These are phyloP conservation scores for Stereum hirsutum DNA, from an alignment of 1,284 basidiomycete genomes.

Conservation along the genomic window DNA sequence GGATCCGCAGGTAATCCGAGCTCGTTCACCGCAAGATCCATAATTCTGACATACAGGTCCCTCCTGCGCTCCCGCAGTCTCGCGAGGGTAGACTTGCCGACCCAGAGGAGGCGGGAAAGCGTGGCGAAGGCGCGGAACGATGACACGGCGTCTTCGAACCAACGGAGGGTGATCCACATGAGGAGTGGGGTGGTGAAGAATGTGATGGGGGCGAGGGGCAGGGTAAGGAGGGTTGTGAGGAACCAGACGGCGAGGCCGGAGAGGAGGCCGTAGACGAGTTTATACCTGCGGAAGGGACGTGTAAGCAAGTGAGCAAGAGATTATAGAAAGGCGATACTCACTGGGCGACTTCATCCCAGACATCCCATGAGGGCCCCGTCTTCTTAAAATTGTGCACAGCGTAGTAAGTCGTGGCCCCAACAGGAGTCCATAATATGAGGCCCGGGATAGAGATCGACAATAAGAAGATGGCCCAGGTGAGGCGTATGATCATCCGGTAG, in stretches of 20 bases:
- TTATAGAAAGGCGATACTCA: too few species aligned
- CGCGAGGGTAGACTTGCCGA: slow-evolving; percentile 49
- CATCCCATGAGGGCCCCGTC: slow-evolving; percentile 72
- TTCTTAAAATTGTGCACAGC: slow-evolving; percentile 65
- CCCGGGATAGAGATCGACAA: slow-evolving; percentile 71
- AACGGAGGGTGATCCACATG: slow-evolving; percentile 84
- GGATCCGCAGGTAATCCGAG: slow-evolving; percentile 63
- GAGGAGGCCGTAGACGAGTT: slow-evolving; percentile 72
- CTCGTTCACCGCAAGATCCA: slow-evolving; percentile 49
- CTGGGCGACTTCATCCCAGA: slow-evolving; percentile 82
- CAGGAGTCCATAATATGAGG: slow-evolving; percentile 69
- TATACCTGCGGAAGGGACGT: too few species aligned
- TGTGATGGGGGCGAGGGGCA: slow-evolving; percentile 50
- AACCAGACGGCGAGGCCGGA: slow-evolving; percentile 64
- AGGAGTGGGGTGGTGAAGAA: slow-evolving; percentile 51
- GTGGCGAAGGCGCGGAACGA: slow-evolving; percentile 64
- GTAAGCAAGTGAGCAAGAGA: too few species aligned
- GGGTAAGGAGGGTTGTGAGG: slow-evolving; percentile 39
- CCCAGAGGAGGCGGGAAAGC: slow-evolving; percentile 51
- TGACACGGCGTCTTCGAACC: slow-evolving; percentile 77
- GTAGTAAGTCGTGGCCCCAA: slow-evolving; percentile 60
- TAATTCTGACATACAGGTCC: slow-evolving; percentile 51
- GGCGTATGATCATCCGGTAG: slow-evolving; percentile 54
- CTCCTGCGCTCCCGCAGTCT: slow-evolving; percentile 42
- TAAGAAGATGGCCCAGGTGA: slow-evolving; percentile 57